Evolutionary conservation across 2,329 filamentous ascomycete species (phyloP), one percentile per base, ranked within the genome.

Genomic region (Colletotrichum acutatum): DNA sequence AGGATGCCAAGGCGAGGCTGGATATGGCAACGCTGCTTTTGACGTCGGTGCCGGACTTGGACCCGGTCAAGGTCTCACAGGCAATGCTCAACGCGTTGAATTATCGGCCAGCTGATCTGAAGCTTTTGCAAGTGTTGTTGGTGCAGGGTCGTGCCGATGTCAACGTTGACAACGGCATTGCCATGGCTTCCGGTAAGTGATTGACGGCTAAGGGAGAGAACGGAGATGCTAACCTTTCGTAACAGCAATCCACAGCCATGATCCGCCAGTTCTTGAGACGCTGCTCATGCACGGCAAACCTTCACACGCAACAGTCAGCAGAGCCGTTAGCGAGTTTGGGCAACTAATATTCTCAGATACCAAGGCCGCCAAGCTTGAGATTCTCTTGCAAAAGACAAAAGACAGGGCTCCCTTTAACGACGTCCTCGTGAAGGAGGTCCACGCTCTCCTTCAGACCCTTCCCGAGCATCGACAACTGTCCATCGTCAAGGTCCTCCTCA

Each of bases 101-200:
- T 12, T 81, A 84, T 57, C 84, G 82, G 30, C 85, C 86, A 0
- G 82, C 86, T 0, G 89, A 91, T 66, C 83, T 87, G 76, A 82
- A 84, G 14, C 81, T 91, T 2, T 78, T 90, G 1, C 80, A 80
- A 5, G 78, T 87, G 8, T 80, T 91, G 3, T 78, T 91, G 2
- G 83, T 87, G 30, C 82, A 86, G 30, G 89, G 89, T 0, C 83
- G 84, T 26, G 88, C 87, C 2, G 87, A 91, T 70, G 79, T 90
- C 67, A 90, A 91, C 72, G 79, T 83, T 11, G 79, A 86, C 3
- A 80, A 83, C 0, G 88, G 87, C 11, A 79, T 81, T 2, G 83
- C 85, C 16, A 78, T 89, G 14, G 80, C 82, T 8, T 70, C 79
- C 16, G 82, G 83, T 83, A 76, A 66, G 79, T 74, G 11, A 28